Conservation (phyloP, 208 protist species). For the Acanthamoeba rhysodes region DNA sequence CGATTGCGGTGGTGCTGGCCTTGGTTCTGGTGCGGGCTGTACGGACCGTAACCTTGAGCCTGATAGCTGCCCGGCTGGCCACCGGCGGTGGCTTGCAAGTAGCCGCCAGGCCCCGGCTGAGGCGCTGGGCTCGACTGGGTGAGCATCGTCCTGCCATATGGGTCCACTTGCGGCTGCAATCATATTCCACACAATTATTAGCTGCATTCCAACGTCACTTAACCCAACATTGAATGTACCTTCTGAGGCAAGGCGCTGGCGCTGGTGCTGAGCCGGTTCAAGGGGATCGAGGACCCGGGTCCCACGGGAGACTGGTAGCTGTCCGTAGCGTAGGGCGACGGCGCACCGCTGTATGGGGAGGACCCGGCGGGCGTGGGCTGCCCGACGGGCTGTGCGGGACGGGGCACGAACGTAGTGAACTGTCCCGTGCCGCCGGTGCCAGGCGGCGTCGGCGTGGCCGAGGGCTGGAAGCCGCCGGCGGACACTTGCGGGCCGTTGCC, state of each 20-base stretch:
- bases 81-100: too few relatives aligned
- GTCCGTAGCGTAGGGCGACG: background rate
- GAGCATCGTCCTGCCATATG: background rate
- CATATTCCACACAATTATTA: background rate
- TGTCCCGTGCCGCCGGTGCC: too few relatives aligned
- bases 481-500: too few relatives aligned
- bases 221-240: too few relatives aligned
- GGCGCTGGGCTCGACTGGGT: slow-evolving; percentile 3
- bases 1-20: slow-evolving; percentile 15
- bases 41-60: background rate
- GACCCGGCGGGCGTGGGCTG: background rate
- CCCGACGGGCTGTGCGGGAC: background rate
- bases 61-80: too few relatives aligned
- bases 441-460: too few relatives aligned
- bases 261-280: background rate
- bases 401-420: background rate
- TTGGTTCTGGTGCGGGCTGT: background rate
- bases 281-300: background rate
- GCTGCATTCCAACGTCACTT: too few relatives aligned
- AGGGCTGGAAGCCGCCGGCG: too few relatives aligned
- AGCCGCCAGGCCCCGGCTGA: background rate
- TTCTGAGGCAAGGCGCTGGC: background rate
- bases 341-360: background rate
- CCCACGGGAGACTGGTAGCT: background rate
- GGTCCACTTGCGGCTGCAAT: slow-evolving; percentile 5